phyloP scores from a whole-genome alignment of 306 rosid genomes.

The Betula pendula region DNA sequence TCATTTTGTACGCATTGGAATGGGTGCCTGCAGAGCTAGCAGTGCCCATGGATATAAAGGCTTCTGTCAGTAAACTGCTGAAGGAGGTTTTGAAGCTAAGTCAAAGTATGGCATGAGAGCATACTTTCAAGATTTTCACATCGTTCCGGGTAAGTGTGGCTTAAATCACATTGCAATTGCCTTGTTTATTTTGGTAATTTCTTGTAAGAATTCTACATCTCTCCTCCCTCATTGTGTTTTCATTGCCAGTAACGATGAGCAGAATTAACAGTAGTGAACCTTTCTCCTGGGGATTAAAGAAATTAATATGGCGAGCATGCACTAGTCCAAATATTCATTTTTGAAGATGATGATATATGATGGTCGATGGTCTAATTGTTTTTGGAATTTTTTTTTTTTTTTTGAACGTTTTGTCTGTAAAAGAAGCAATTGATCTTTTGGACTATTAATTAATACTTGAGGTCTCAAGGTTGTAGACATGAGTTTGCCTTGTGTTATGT shows the following conservation, averaged over 20 bases:
- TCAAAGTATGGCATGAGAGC: constrained; percentile 30
- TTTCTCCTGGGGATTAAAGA: background rate
- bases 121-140: background rate
- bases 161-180: constrained; percentile 1
- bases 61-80: constrained; percentile 50
- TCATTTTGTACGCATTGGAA: constrained; percentile 54
- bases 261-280: background rate
- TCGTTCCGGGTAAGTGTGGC: constrained; percentile 14
- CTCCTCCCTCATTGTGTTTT: background rate
- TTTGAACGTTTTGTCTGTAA: too few species aligned
- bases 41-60: constrained; percentile 51
- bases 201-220: background rate
- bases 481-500: too few species aligned
- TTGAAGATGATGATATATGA: too few species aligned
- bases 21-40: constrained; percentile 44
- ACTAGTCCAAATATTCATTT: too few species aligned
- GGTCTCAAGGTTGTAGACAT: too few species aligned
- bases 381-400: too few species aligned
- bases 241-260: background rate
- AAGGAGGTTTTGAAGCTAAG: constrained; percentile 65
- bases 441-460: too few species aligned
- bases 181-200: background rate
- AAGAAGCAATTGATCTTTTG: too few species aligned
- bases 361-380: too few species aligned
- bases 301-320: too few species aligned